A percentile compares a stretch with the other conserved stretches of the same genome.
phyloP scores from a whole-genome alignment of 2,329 filamentous ascomycete genomes.

The Furcasterigmium sp. region DNA sequence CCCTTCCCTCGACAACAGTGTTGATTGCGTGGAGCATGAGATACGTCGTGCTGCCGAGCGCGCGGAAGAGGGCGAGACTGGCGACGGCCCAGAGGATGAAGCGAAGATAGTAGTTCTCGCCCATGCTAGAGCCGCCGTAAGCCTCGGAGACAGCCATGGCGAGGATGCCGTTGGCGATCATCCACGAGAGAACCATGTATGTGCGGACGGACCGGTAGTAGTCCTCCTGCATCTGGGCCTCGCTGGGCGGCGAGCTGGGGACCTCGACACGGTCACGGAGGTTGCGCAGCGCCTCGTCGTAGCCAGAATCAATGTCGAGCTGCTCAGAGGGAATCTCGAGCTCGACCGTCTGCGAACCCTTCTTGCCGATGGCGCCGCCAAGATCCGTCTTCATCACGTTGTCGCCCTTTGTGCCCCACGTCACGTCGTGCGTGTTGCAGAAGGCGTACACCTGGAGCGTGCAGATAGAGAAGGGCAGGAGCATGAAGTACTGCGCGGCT shows the following conservation, averaged over 20 bases:
- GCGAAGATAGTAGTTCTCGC: constrained; percentile 81
- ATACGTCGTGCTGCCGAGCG: constrained; percentile 75
- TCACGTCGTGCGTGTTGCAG: constrained; percentile 96
- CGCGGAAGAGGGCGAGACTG: constrained; percentile 78
- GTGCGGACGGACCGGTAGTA: constrained; percentile 97
- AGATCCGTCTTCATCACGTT: constrained; percentile 92
- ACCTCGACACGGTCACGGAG: constrained; percentile 91
- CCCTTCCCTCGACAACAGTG: constrained; percentile 78
- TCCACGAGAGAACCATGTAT: constrained; percentile 96
- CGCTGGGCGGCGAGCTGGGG: constrained; percentile 51
- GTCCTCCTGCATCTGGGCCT: constrained; percentile 89
- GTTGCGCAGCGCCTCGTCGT: constrained; percentile 94
- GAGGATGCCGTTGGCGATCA: constrained; percentile 84
- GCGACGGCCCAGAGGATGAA: constrained; percentile 95
- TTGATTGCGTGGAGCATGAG: constrained; percentile 80
- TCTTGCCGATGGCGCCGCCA: constrained; percentile 74
- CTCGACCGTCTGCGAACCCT: constrained; percentile 68
- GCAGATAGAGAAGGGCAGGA: constrained; percentile 92
- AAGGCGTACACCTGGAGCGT: constrained; percentile 98
- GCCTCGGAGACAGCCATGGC: constrained; percentile 90
- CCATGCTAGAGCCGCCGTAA: constrained; percentile 67
- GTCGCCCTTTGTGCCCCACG: constrained; percentile 97
- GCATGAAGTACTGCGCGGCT: constrained; percentile 83
- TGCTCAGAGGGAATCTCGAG: constrained; percentile 98
- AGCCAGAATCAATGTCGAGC: constrained; percentile 95